Evolutionary conservation across 768 basidiomycete genomes (phyloP).

Genomic region (Mycena galopus): DNA sequence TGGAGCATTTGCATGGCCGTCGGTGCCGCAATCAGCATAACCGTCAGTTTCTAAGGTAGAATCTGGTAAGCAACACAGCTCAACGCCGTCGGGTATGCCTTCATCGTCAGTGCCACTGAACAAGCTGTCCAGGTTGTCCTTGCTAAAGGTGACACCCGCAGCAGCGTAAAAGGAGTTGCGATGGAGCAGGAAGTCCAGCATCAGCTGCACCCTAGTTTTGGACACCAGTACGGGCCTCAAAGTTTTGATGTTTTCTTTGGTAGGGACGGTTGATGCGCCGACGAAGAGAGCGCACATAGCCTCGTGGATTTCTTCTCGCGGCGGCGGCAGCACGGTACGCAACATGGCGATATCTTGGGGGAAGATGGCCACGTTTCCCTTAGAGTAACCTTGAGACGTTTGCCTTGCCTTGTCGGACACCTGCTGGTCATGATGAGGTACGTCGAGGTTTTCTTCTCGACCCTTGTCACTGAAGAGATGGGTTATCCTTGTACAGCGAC

Average conservation of each 20-base stretch:
- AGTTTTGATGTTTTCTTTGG: no score
- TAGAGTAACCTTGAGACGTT: background rate
- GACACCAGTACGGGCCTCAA: no score
- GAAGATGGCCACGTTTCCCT: background rate
- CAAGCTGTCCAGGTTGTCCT: background rate
- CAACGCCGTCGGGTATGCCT: background rate
- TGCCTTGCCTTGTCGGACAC: background rate
- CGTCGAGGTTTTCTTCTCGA: no score
- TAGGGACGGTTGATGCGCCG: background rate
- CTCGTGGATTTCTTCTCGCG: background rate
- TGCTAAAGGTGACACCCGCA: background rate
- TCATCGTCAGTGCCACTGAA: background rate
- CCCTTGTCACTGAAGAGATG: background rate
- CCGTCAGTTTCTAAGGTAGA: no score
- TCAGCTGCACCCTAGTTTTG: no score
- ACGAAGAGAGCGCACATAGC: slow-evolving; percentile 1
- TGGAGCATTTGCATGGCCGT: no score
- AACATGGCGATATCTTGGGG: background rate
- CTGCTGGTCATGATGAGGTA: no score
- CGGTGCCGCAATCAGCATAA: no score
- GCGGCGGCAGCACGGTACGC: background rate
- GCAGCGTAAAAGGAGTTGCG: background rate
- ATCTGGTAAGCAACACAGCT: background rate
- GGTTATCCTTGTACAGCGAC: background rate
- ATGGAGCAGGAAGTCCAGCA: background rate